Evolutionary conservation across 352 stramenopile genomes (phyloP), one percentile per base, ranked within the genome.

Genomic region (Globisporangium barbulae): DNA sequence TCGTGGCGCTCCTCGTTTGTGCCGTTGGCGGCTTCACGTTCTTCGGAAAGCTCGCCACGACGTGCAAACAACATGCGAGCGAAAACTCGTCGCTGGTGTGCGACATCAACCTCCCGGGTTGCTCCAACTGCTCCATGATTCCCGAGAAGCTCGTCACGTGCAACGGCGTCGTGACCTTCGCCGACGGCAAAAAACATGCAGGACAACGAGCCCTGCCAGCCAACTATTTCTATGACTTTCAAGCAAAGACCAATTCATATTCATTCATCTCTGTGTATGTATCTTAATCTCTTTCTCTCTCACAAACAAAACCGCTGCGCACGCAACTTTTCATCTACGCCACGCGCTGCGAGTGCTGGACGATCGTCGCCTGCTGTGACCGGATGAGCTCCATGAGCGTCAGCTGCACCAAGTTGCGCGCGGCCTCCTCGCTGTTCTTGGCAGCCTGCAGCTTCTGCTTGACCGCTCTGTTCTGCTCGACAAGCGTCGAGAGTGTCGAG

Each of bases 391-490:
- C 76, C 48, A 78, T 74, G 52, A 91, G 91, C 15, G 84, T 81
- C 21, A 79, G 64, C 58, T 91, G 82, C n/a, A 82, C 84, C 25
- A 82, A 74, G 68, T 83, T 90, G 30, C 84, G 72, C 59, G 82
- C 82, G 45, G 84, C 84, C 33, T 89, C 82, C 42, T 90, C 84
- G 55, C 78, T 89, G 56, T 93, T 82, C 41, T 87, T 78, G 8
- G 82, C 79, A 28, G 75, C 62, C 39, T 81, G 70, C 44, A 80
- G 55, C 48, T 72, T 68, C 47, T 78, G 58, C 61, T 86, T 61
- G 15, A 89, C 70, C 61, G 86, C 69, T 17, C 53, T 21, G 45
- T 71, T 72, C 21, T 76, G 52, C 17, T 63, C 63, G 31, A 72
- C 60, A 55, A 81, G 63, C 41, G 41, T 39, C 1, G 56, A 30